These are phyloP conservation scores for Suillus americanus DNA, from an alignment of 768 basidiomycete species.

Conservation along the genomic window DNA sequence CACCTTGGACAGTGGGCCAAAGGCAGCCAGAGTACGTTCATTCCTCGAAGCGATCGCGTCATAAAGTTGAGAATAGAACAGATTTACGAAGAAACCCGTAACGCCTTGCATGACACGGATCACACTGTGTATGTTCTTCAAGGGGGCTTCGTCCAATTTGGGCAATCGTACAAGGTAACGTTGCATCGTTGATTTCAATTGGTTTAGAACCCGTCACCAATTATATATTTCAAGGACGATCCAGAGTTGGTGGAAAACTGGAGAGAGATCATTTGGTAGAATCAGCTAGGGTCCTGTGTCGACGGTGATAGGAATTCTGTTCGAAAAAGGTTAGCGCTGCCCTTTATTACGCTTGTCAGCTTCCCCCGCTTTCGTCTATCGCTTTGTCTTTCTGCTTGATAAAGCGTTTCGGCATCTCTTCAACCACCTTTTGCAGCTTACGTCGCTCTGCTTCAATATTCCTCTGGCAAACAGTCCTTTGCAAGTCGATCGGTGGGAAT, in stretches of 20 bases:
- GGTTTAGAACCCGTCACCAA: background rate
- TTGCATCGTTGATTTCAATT: background rate
- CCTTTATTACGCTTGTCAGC: background rate
- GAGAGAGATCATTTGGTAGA: conserved; percentile 64
- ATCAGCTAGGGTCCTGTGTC: conserved; percentile 9
- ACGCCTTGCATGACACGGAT: conserved; percentile 41
- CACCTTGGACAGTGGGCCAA: conserved; percentile 58
- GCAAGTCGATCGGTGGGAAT: conserved; percentile 3
- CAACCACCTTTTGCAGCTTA: conserved; percentile 55
- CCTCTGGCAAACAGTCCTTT: conserved; percentile 65
- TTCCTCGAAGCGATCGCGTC: background rate
- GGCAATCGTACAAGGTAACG: conserved; percentile 61
- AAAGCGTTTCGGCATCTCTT: conserved; percentile 57
- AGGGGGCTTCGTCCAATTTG: conserved; percentile 75
- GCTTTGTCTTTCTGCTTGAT: conserved; percentile 40
- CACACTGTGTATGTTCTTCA: conserved; percentile 66
- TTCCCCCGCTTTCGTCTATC: conserved; percentile 10
- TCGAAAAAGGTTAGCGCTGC: background rate
- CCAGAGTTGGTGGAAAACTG: conserved; percentile 74
- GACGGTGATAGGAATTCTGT: background rate
- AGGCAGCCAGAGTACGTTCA: conserved; percentile 64
- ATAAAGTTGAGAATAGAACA: conserved; percentile 26
- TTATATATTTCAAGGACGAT: conserved; percentile 47
- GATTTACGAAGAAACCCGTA: conserved; percentile 70
- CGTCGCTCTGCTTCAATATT: conserved; percentile 53